Evolutionary conservation across 108 stramenopile genomes (phyloP).

Genomic region (Skeletonema tropicum): DNA sequence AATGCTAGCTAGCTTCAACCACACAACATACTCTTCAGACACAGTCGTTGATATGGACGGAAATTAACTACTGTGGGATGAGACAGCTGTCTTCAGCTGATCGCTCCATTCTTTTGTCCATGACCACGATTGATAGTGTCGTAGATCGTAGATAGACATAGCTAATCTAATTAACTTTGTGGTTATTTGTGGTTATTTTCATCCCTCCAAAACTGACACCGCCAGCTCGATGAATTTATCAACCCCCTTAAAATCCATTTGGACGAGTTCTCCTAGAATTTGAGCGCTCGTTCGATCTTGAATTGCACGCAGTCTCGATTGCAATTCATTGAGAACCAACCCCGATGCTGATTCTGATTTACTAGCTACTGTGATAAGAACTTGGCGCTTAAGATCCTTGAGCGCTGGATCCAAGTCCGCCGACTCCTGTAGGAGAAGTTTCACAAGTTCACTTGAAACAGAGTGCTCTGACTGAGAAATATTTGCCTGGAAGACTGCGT

Average conservation of each 20-base stretch:
- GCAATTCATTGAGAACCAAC: slow-evolving; percentile 59
- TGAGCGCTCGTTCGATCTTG: slow-evolving; percentile 65
- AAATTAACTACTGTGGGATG: too few species aligned
- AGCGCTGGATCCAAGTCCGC: slow-evolving; percentile 33
- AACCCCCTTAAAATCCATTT: slow-evolving; percentile 46
- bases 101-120: too few species aligned
- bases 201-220: neutral
- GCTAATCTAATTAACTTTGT: too few species aligned
- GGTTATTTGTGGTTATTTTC: neutral
- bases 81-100: too few species aligned
- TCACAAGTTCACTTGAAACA: slow-evolving; percentile 44
- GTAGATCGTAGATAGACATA: too few species aligned
- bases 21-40: too few species aligned
- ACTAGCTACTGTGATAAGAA: slow-evolving; percentile 61
- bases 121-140: too few species aligned
- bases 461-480: slow-evolving; percentile 40
- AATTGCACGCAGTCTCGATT: slow-evolving; percentile 46
- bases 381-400: slow-evolving; percentile 51
- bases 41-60: too few species aligned
- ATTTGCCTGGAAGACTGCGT: slow-evolving; percentile 32
- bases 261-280: slow-evolving; percentile 69
- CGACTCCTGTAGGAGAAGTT: slow-evolving; percentile 53
- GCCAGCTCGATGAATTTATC: slow-evolving; percentile 67
- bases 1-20: too few species aligned
- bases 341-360: slow-evolving; percentile 59